Conservation (phyloP, 2,329 filamentous ascomycete genomes). For the Amauroascus verrucosus region DNA sequence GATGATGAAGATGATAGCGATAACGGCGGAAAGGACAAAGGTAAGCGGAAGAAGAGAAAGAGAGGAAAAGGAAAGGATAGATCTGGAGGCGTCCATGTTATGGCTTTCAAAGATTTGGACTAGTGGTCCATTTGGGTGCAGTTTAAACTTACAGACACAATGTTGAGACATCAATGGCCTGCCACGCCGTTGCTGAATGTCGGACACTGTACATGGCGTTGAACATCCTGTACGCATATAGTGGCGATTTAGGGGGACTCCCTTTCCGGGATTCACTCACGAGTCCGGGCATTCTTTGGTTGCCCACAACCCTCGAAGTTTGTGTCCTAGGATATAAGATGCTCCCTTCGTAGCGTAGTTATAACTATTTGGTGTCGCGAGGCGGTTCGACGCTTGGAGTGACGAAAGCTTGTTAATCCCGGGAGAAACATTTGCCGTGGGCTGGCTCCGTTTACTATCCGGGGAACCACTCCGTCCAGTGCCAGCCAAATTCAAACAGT, state of each 20-base stretch:
- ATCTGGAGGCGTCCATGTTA: slow-evolving; percentile 31
- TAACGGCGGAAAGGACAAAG: slow-evolving; percentile 38
- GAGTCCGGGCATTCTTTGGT: neutral
- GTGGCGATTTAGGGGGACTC: neutral
- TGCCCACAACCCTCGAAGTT: too few species aligned
- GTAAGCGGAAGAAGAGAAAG: slow-evolving; percentile 41
- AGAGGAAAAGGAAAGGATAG: slow-evolving; percentile 37
- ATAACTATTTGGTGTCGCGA: too few species aligned
- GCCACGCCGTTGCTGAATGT: too few species aligned
- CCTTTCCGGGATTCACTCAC: neutral
- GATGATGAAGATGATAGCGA: slow-evolving; percentile 32
- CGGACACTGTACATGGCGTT: neutral
- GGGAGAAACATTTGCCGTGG: slow-evolving; percentile 6
- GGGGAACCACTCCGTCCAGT: neutral
- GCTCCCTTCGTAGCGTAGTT: too few species aligned
- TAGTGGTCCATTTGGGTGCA: slow-evolving; percentile 14
- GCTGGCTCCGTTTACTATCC: neutral
- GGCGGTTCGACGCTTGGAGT: too few species aligned
- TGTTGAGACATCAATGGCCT: too few species aligned
- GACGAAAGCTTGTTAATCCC: too few species aligned
- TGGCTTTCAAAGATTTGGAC: slow-evolving; percentile 36
- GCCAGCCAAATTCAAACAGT: slow-evolving; percentile 1
- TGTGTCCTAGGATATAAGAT: too few species aligned
- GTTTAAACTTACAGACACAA: too few species aligned
- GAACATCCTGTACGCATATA: neutral